phyloP scores from a whole-genome alignment of 768 basidiomycete species.

The Rhizopogon vulgaris region DNA sequence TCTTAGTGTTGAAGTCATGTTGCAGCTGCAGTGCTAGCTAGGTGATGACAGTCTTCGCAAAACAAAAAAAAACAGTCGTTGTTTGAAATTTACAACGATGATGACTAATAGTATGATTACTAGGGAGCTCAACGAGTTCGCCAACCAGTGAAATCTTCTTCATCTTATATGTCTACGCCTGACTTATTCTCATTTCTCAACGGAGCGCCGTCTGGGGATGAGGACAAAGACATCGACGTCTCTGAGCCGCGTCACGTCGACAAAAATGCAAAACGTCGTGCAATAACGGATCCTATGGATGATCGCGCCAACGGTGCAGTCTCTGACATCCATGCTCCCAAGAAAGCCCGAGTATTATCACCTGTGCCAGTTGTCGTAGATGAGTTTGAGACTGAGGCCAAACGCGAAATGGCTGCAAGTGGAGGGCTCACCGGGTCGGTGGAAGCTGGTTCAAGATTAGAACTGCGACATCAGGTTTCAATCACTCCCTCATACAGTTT shows the following conservation, averaged over 20 bases:
- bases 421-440: constrained; percentile 78
- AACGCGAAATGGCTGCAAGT: constrained; percentile 84
- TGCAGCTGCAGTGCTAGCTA: no score
- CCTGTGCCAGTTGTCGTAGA: constrained; percentile 80
- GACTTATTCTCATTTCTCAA: constrained; percentile 28
- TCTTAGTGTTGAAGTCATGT: constrained; percentile 1
- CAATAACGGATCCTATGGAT: neutral
- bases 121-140: no score
- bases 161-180: constrained; percentile 5
- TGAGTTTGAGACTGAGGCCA: constrained; percentile 92
- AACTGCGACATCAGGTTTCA: constrained; percentile 73
- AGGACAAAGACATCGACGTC: constrained; percentile 16
- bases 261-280: constrained; percentile 22
- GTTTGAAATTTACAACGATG: no score
- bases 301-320: constrained; percentile 3
- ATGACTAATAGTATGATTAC: no score
- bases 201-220: constrained; percentile 15
- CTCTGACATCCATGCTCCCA: constrained; percentile 33
- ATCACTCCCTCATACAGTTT: constrained; percentile 1
- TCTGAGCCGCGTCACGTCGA: constrained; percentile 1
- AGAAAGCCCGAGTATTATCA: constrained; percentile 55
- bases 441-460: constrained; percentile 62
- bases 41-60: no score
- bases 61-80: no score
- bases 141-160: no score